These are phyloP conservation scores for Hypoxylon rickii DNA, from an alignment of 495 filamentous ascomycete genomes.

Conservation along the genomic window DNA sequence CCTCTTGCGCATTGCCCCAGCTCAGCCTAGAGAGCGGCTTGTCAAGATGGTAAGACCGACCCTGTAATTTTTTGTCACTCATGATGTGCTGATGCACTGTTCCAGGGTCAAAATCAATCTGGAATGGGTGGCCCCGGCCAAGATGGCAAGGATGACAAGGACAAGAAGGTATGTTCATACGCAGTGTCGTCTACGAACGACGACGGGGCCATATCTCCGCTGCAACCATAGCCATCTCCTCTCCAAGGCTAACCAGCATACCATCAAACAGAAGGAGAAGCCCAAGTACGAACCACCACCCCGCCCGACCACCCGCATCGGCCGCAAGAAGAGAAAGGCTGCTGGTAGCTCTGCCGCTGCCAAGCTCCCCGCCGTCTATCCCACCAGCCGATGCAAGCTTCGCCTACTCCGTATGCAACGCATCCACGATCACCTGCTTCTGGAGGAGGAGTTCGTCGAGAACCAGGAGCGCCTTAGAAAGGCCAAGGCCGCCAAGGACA, in stretches of 20 bases:
- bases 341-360: constrained; percentile 90
- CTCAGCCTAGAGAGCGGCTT: constrained; percentile 7
- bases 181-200: background rate
- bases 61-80: background rate
- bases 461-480: constrained; percentile 96
- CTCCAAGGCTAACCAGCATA: constrained; percentile 1
- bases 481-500: constrained; percentile 79
- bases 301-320: constrained; percentile 93
- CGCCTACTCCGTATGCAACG: constrained; percentile 97
- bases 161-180: constrained; percentile 79
- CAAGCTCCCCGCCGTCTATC: constrained; percentile 91
- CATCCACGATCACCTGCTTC: constrained; percentile 93
- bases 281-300: constrained; percentile 99
- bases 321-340: constrained; percentile 95
- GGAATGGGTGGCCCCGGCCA: constrained; percentile 76
- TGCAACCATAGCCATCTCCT: no score
- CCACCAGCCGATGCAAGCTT: constrained; percentile 96
- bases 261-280: constrained; percentile 82
- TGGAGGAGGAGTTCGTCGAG: constrained; percentile 98
- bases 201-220: no score
- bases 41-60: constrained; percentile 34
- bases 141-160: constrained; percentile 84
- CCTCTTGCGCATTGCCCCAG: background rate
- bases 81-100: constrained; percentile 16
- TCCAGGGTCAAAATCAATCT: constrained; percentile 84